Conservation (phyloP, 139 green algal genomes). For the Monoraphidium neglectum region DNA sequence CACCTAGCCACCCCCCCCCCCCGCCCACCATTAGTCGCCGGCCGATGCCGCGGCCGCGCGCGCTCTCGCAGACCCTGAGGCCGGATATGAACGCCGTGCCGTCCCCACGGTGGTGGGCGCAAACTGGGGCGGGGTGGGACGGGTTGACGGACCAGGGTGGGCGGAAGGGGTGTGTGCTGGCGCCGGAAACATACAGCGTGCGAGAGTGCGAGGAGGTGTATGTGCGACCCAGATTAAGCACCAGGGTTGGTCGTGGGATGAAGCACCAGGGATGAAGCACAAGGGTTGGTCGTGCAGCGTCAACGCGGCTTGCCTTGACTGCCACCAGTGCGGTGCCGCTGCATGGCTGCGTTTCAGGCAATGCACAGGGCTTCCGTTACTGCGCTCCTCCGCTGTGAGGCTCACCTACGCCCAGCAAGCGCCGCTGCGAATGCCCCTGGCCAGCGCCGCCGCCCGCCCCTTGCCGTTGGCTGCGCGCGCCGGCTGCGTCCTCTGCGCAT, state of each 20-base stretch:
- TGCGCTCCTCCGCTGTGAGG: no score
- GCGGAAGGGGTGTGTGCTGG: background rate
- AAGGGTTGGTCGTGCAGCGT: no score
- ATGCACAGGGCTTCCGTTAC: no score
- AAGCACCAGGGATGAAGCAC: background rate
- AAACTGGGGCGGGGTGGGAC: background rate
- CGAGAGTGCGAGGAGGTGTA: background rate
- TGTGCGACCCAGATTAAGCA: background rate
- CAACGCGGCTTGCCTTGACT: no score
- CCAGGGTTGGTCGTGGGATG: background rate
- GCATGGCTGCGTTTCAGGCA: no score
- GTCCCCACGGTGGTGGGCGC: background rate
- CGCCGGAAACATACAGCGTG: background rate
- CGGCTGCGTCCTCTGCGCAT: background rate
- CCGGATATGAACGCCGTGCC: constrained; percentile 28
- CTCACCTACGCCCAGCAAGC: no score
- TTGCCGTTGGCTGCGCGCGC: background rate
- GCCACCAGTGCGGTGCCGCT: no score
- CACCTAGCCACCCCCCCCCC: background rate
- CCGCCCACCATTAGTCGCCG: constrained; percentile 33
- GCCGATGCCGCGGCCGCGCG: constrained; percentile 23
- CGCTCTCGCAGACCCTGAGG: constrained; percentile 28
- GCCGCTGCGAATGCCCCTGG: no score
- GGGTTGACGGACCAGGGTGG: background rate
- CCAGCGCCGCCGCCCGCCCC: background rate